Evolutionary conservation across 2,329 filamentous ascomycete genomes (phyloP).

Genomic region (Calonectria ilicicola): DNA sequence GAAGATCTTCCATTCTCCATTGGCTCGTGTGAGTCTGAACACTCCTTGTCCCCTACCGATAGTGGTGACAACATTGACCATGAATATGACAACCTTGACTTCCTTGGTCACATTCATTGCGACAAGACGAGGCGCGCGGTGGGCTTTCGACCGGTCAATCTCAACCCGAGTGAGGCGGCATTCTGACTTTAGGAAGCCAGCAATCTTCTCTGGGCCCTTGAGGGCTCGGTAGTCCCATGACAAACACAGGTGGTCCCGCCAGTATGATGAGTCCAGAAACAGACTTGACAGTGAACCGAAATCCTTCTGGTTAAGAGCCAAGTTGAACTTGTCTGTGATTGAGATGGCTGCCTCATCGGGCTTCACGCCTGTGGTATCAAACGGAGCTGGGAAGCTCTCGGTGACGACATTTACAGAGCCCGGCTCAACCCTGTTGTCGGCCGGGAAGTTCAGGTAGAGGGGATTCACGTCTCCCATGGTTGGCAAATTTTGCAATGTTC

Average conservation of each 20-base stretch:
- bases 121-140: not conserved
- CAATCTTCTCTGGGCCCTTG: not conserved
- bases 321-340: not conserved
- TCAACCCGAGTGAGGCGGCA: not conserved
- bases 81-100: not conserved
- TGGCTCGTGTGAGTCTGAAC: not conserved
- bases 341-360: not conserved
- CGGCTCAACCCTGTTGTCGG: slow-evolving; percentile 3
- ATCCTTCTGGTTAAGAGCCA: not conserved
- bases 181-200: not conserved
- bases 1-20: not conserved
- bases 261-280: not conserved
- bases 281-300: not conserved
- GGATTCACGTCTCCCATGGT: not conserved
- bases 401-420: not conserved
- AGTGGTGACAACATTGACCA: not conserved
- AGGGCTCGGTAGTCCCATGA: not conserved
- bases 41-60: not conserved
- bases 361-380: slow-evolving; percentile 1
- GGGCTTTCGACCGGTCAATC: not conserved
- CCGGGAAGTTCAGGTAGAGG: not conserved
- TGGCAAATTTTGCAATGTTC: not conserved
- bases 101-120: not conserved
- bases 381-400: not conserved
- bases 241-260: not conserved